Percentiles rank a stretch among this genome's conserved stretches.
Conservation (phyloP, 768 basidiomycete genomes). For the Stropharia rugosoannulata region DNA sequence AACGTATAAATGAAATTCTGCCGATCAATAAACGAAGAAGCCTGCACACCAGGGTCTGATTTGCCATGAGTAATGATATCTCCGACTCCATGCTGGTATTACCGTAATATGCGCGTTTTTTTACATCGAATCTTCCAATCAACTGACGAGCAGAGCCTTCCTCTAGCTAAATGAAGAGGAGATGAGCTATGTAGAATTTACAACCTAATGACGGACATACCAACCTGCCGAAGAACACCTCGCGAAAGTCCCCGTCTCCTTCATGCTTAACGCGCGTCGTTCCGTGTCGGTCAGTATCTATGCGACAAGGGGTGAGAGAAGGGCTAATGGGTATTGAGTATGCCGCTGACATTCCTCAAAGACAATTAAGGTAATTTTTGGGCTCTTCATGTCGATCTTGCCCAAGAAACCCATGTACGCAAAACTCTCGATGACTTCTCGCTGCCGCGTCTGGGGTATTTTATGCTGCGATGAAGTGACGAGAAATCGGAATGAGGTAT, state of each 20-base stretch:
- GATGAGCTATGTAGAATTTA: neutral
- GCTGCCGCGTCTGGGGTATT: constrained; percentile 66
- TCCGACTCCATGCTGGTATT: constrained; percentile 99
- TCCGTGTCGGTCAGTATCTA: constrained; percentile 50
- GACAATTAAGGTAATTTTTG: constrained; percentile 69
- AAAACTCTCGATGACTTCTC: constrained; percentile 74
- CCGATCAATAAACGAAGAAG: neutral
- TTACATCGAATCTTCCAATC: constrained; percentile 77
- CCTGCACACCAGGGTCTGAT: constrained; percentile 80
- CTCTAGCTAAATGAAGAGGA: constrained; percentile 35
- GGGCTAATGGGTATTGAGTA: neutral
- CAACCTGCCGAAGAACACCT: constrained; percentile 85
- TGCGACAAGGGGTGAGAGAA: neutral
- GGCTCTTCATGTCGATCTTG: constrained; percentile 76
- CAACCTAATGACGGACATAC: constrained; percentile 42
- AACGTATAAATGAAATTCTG: neutral
- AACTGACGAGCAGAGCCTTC: constrained; percentile 70
- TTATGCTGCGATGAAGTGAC: constrained; percentile 76
- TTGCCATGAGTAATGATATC: constrained; percentile 94
- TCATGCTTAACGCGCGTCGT: constrained; percentile 47
- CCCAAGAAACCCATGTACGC: constrained; percentile 83
- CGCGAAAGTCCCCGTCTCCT: constrained; percentile 65
- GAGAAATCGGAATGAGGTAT: constrained; percentile 80
- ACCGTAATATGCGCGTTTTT: constrained; percentile 87
- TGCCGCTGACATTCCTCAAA: constrained; percentile 86